A percentile compares a stretch with the other conserved stretches of the same genome.
phyloP scores from a whole-genome alignment of 495 filamentous ascomycete genomes.

The Penicillium waksmanii region DNA sequence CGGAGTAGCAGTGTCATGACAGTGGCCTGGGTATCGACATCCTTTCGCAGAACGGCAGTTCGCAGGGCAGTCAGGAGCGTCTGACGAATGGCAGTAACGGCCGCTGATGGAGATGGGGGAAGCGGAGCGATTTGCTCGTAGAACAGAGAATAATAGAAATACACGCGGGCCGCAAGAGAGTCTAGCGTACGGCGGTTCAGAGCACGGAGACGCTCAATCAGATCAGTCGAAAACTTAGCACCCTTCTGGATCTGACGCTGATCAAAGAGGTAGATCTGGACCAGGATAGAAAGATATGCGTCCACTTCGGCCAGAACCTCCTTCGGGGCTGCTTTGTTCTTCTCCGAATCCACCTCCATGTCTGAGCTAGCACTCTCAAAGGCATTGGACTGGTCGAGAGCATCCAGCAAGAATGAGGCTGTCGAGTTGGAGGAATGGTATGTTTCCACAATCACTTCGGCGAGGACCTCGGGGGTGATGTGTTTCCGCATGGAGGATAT shows the following conservation, averaged over 20 bases:
- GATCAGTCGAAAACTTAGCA: conserved; percentile 76
- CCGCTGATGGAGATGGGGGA: conserved; percentile 82
- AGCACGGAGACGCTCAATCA: conserved; percentile 82
- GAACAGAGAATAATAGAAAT: conserved; percentile 97
- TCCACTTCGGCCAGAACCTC: conserved; percentile 89
- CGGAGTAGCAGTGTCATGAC: conserved; percentile 93
- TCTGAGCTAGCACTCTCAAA: conserved; percentile 59
- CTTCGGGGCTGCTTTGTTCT: conserved; percentile 51
- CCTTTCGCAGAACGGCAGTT: conserved; percentile 92
- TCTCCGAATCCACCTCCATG: conserved; percentile 79
- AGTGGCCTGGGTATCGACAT: conserved; percentile 92
- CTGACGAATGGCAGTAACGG: conserved; percentile 82
- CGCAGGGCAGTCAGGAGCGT: conserved; percentile 85
- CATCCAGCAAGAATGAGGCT: conserved; percentile 69
- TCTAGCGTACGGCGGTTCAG: conserved; percentile 94
- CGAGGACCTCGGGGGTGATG: conserved; percentile 77
- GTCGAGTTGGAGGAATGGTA: conserved; percentile 67
- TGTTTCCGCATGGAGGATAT: conserved; percentile 95
- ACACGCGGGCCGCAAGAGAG: conserved; percentile 89
- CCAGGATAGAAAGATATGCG: conserved; percentile 85
- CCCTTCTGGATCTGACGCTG: conserved; percentile 76
- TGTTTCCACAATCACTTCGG: conserved; percentile 78
- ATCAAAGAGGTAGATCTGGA: conserved; percentile 89
- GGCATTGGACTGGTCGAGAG: conserved; percentile 66
- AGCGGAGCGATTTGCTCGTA: conserved; percentile 84